phyloP scores from a whole-genome alignment of 2,329 filamentous ascomycete species.

The Ciborinia camelliae region DNA sequence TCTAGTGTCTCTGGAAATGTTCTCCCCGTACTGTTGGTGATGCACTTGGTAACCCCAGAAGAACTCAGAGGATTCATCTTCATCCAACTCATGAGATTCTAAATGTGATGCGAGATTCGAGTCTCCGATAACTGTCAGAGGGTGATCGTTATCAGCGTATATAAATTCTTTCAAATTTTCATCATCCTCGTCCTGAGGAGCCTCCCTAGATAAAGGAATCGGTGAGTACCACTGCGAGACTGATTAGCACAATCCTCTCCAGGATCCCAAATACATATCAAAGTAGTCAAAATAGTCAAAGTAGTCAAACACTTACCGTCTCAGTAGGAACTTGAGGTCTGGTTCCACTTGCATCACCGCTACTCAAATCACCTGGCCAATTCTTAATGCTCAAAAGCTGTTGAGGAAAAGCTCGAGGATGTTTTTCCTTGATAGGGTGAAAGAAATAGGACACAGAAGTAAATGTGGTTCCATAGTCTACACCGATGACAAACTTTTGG shows the following conservation, averaged over 20 bases:
- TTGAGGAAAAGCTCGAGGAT: too few relatives aligned
- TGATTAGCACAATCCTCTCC: neutral
- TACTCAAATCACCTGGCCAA: constrained; percentile 8
- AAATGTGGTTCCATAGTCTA: constrained; percentile 12
- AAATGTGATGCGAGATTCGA: neutral
- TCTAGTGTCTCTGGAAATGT: neutral
- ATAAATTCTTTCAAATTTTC: neutral
- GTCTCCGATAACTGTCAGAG: neutral
- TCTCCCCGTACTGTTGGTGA: neutral
- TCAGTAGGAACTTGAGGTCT: constrained; percentile 8
- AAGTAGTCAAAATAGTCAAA: neutral
- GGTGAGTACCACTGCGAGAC: neutral
- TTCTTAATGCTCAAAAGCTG: constrained; percentile 8
- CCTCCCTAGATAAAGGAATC: neutral
- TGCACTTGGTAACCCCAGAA: constrained; percentile 4
- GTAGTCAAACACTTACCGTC: neutral
- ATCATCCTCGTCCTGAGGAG: neutral
- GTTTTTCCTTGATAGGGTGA: neutral
- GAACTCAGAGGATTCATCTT: neutral
- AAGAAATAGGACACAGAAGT: constrained; percentile 1
- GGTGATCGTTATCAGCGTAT: neutral
- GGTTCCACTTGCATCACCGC: neutral
- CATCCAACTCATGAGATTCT: neutral
- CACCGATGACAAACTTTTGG: constrained; percentile 3
- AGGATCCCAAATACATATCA: neutral